Base-by-base conservation (phyloP, 345 rosid genomes). In the Melaleuca quinquenervia region DNA sequence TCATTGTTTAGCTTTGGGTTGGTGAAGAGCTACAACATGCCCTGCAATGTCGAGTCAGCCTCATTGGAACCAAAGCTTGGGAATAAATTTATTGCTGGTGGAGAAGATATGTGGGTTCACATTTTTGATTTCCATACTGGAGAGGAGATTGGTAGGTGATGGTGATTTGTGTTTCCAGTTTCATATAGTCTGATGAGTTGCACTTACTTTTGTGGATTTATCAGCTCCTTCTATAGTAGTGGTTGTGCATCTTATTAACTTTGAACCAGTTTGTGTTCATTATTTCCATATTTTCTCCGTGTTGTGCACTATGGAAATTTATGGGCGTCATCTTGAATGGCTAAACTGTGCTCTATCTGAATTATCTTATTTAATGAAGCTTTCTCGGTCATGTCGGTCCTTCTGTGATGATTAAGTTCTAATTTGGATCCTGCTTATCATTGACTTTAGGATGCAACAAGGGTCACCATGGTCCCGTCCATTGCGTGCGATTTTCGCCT, bases 401-500 rank as follows among this genome's bases (percentile, higher is more conserved):
- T 70, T 50, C 56, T 50, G 44, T 41, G 16, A 62, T 0, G 26
- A 27, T 45, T 48, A 32, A 52, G 32, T 48, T 5, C 15, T 78
- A 52, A 18, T 45, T 54, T 85, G 44, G 11, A 70, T 70, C 48
- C 48, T 70, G 80, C 80, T 70, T 6, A 20, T 10, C 50, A 82
- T 87, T 88, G 88, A 58, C 50, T 90, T 90, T 86, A 97, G 99
- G 94, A 82, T 98, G 99, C 94, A 96, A 98, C 89, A 98, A 98
- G 90, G 99, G 99, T 84, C 99, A 98, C 88, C 99, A 96, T 32
- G 99, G 99, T 89, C 99, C 99, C 21, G 95, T 98, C 44, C 99
- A 98, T 54, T 98, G 98, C 15, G 92, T 96, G 52, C 95, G 98
- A 44, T 98, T 96, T 88, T 92, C 99, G 6, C 99, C 99, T 4